Base-by-base conservation (phyloP, 768 basidiomycete species). In the Leccinum pellstonianum region DNA sequence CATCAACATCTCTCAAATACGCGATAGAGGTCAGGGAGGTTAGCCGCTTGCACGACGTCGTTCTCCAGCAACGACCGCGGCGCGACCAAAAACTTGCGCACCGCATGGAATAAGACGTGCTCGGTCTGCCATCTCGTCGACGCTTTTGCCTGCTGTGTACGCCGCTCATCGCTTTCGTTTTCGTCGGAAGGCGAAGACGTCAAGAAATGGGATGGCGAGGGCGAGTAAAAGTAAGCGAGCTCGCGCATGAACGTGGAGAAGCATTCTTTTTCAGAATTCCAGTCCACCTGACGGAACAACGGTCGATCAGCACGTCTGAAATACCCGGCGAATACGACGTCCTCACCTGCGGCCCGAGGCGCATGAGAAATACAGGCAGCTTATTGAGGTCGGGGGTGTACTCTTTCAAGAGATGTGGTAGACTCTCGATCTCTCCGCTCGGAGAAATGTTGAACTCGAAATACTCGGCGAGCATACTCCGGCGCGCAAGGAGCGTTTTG, bases 331-430 rank as follows among this genome's bases (percentile, higher is more conserved):
- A 19, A 46, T 21, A 46, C 19, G 43, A n/a, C 11, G 19, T 5
- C 25, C 71, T 59, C 58, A 93, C 95, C 81, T 91, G 88, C n/a
- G 94, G 91, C 0, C 93, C 95, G 6, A 97, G 83, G 46, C 94
- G 83, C 87, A 98, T 90, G 48, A 96, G 79, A 62, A 98, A 92
- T 57, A 86, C 79, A 0, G 97, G 97, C 8, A 98, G 77, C 66
- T 93, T 91, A 66, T 94, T 90, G 4, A 98, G 79, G 69, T 95
- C 91, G 1, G 97, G 97, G 6, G 90, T 90, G 69, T 92, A 98
- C 47, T 91, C 94, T 52, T 85, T 82, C 47, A 98, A 79, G 11
- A 99, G 77, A 51, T 95, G 78, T 0, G 97, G 97, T 12, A 99
- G 69, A 58, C 82, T 85, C 65, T 88, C 82, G n/a, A 98, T 75